These are phyloP conservation scores for Leccinum sublutescens DNA, from an alignment of 768 basidiomycete genomes.

Conservation along the genomic window DNA sequence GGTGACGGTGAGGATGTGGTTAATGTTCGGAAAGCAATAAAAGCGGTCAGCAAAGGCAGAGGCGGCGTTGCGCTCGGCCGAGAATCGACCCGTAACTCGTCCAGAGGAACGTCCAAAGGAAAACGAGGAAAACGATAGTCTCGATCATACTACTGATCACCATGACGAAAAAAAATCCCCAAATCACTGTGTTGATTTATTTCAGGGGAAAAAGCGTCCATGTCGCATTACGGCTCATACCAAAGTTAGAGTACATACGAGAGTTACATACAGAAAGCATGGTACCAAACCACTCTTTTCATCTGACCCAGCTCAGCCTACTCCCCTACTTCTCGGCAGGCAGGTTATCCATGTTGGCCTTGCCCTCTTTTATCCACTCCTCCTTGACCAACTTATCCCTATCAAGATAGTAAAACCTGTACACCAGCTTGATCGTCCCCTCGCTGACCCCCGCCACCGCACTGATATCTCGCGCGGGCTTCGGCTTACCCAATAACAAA, in stretches of 20 bases:
- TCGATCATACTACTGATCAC: too few relatives aligned
- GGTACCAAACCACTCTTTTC: constrained; percentile 9
- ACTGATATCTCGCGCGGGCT: constrained; percentile 83
- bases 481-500: constrained; percentile 69
- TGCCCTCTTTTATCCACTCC: constrained; percentile 82
- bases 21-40: constrained; percentile 87
- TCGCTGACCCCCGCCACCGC: constrained; percentile 92
- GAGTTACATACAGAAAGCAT: constrained; percentile 18
- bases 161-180: background rate
- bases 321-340: constrained; percentile 23
- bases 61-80: constrained; percentile 48
- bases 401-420: constrained; percentile 71
- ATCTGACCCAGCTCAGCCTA: too few relatives aligned
- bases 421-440: constrained; percentile 90
- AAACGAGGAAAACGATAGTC: constrained; percentile 30
- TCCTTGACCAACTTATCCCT: constrained; percentile 79
- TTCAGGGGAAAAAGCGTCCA: constrained; percentile 1
- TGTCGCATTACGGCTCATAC: constrained; percentile 8
- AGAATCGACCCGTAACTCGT: too few relatives aligned
- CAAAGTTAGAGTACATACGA: constrained; percentile 15
- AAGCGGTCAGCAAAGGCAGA: constrained; percentile 66
- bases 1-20: constrained; percentile 49
- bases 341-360: constrained; percentile 45
- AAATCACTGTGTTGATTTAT: background rate
- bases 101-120: too few relatives aligned